A percentile compares a stretch with the other conserved stretches of the same genome.
These are phyloP conservation scores for Pisolithus sp. DNA, from an alignment of 768 basidiomycete genomes.

Conservation along the genomic window DNA sequence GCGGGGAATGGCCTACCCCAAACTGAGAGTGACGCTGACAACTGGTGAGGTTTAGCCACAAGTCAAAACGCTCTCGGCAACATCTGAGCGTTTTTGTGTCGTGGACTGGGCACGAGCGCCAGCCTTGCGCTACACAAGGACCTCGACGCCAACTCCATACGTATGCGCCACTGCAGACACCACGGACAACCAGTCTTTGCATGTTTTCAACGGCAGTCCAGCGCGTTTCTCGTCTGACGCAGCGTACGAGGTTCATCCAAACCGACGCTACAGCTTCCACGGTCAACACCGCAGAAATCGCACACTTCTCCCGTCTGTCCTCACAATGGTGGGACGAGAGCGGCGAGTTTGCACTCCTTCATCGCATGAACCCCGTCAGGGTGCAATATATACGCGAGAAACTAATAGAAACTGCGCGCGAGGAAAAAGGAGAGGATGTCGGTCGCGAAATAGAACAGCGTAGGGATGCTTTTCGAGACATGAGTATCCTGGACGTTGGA, in stretches of 20 bases:
- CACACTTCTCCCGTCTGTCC: slow-evolving; percentile 83
- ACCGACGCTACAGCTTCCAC: slow-evolving; percentile 15
- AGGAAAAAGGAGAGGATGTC: slow-evolving; percentile 38
- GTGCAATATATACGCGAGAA: slow-evolving; percentile 80
- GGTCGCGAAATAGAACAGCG: slow-evolving; percentile 24
- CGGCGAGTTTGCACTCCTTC: slow-evolving; percentile 83
- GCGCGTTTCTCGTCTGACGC: slow-evolving; percentile 6
- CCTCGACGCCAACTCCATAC: no score
- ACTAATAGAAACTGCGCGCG: slow-evolving; percentile 53
- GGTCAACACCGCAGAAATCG: slow-evolving; percentile 76
- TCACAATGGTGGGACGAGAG: slow-evolving; percentile 95
- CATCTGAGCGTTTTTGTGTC: no score
- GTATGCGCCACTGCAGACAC: no score
- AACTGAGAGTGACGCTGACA: no score
- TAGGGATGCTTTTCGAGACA: slow-evolving; percentile 45
- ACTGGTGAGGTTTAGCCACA: no score
- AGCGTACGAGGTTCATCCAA: slow-evolving; percentile 14
- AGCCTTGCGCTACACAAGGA: no score
- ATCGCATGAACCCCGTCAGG: slow-evolving; percentile 91
- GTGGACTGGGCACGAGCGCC: no score
- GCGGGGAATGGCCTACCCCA: no score
- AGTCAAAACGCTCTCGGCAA: no score
- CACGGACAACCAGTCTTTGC: not conserved
- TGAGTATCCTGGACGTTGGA: slow-evolving; percentile 83
- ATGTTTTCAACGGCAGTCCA: slow-evolving; percentile 18